A percentile compares a stretch with the other conserved stretches of the same genome.
phyloP scores from a whole-genome alignment of 805 yeast genomes.

The Saccharomycopsis synnaedendra region DNA sequence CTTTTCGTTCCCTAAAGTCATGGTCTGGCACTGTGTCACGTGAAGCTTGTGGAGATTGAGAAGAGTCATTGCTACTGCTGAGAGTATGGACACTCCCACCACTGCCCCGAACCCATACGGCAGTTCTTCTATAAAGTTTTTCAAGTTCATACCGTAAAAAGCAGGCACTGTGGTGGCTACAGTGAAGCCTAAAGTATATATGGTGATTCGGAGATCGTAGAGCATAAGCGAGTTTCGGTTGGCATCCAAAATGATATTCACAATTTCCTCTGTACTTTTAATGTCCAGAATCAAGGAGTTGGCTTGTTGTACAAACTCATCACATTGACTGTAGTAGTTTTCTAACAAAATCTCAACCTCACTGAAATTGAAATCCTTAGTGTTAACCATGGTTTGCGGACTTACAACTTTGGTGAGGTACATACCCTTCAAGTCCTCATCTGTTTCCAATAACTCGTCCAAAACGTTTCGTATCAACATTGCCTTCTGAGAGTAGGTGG shows the following conservation, averaged over 20 bases:
- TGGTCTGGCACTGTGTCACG: conserved; percentile 55
- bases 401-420: conserved; percentile 39
- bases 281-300: conserved; percentile 74
- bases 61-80: conserved; percentile 43
- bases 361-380: conserved; percentile 5
- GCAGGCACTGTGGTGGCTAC: conserved; percentile 74
- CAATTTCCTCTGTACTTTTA: conserved; percentile 87
- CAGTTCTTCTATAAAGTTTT: conserved; percentile 81
- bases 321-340: conserved; percentile 81
- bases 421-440: conserved; percentile 74
- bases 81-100: conserved; percentile 32
- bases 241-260: conserved; percentile 84
- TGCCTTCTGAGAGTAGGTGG: conserved; percentile 78
- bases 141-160: conserved; percentile 91
- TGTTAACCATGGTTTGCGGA: not conserved
- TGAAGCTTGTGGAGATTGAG: conserved; percentile 45
- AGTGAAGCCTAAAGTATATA: conserved; percentile 75
- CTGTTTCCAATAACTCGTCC: conserved; percentile 78
- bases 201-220: conserved; percentile 70
- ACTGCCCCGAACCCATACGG: conserved; percentile 56
- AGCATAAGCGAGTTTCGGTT: conserved; percentile 90
- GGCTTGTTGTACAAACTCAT: conserved; percentile 87
- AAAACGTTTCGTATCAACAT: conserved; percentile 70
- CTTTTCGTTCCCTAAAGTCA: conserved; percentile 26
- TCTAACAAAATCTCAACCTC: conserved; percentile 88